Evolutionary conservation across 1,284 basidiomycete species (phyloP).

Genomic region (Thecaphora thlaspeos): DNA sequence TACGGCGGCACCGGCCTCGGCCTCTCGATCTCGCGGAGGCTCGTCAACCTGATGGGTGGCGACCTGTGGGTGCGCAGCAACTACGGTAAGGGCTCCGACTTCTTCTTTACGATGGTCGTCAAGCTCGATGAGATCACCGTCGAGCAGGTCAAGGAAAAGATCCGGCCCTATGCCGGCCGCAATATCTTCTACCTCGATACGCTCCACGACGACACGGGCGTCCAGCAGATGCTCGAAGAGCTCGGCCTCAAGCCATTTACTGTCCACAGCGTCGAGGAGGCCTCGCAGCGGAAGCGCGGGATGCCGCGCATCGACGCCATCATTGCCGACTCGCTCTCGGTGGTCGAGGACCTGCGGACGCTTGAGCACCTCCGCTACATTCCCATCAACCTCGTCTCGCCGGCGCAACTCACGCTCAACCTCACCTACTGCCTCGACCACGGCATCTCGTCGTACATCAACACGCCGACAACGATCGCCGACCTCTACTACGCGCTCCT

Average conservation of each 20-base stretch:
- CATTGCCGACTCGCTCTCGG: conserved; percentile 80
- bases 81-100: conserved; percentile 81
- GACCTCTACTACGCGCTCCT: conserved; percentile 90
- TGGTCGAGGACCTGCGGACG: conserved; percentile 85
- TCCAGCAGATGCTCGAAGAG: conserved; percentile 75
- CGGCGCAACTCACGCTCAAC: conserved; percentile 55
- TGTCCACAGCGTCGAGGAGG: conserved; percentile 74
- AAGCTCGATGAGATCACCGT: conserved; percentile 50
- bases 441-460: conserved; percentile 84
- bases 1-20: conserved; percentile 97
- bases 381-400: conserved; percentile 87
- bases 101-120: conserved; percentile 84
- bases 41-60: conserved; percentile 95
- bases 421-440: conserved; percentile 73
- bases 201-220: conserved; percentile 72
- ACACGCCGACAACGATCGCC: conserved; percentile 82
- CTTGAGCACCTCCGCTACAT: conserved; percentile 94
- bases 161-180: conserved; percentile 51
- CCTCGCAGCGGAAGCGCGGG: conserved; percentile 69
- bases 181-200: conserved; percentile 85
- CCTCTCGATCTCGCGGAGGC: conserved; percentile 69
- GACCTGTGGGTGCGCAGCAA: conserved; percentile 98
- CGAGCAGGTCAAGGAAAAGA: conserved; percentile 52
- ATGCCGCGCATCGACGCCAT: conserved; percentile 93
- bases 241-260: conserved; percentile 80